These are phyloP conservation scores for Trichoderma asperellum DNA, from an alignment of 2,329 filamentous ascomycete species.

Conservation along the genomic window DNA sequence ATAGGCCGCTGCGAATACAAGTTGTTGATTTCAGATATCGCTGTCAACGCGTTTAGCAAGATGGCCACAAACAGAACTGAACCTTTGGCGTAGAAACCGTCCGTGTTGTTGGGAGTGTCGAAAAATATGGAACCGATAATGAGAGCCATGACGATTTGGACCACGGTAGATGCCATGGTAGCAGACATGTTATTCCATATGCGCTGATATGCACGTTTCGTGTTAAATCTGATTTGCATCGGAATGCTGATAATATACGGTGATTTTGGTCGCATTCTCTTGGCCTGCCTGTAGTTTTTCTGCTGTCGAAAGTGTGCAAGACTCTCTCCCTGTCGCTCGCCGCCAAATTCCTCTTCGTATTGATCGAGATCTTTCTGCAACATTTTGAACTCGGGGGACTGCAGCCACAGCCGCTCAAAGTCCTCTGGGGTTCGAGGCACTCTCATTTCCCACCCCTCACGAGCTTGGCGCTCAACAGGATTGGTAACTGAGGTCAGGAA, in stretches of 20 bases:
- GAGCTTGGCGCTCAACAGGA: slow-evolving; percentile 59
- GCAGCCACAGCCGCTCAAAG: slow-evolving; percentile 58
- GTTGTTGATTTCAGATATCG: slow-evolving; percentile 58
- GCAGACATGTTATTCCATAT: slow-evolving; percentile 57
- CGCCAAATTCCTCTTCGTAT: slow-evolving; percentile 52
- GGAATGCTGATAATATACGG: slow-evolving; percentile 60
- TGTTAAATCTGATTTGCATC: slow-evolving; percentile 59
- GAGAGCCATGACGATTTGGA: slow-evolving; percentile 59
- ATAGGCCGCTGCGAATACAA: slow-evolving; percentile 52
- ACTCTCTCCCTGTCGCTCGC: slow-evolving; percentile 45
- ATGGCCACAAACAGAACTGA: slow-evolving; percentile 64
- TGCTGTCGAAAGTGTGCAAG: slow-evolving; percentile 50
- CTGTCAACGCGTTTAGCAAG: slow-evolving; percentile 61
- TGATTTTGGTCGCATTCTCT: slow-evolving; percentile 57
- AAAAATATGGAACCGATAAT: slow-evolving; percentile 67
- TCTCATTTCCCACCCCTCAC: slow-evolving; percentile 60
- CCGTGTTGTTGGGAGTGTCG: slow-evolving; percentile 53
- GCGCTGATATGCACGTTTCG: slow-evolving; percentile 55
- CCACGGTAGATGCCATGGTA: slow-evolving; percentile 50
- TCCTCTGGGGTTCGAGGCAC: slow-evolving; percentile 72
- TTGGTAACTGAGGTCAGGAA: slow-evolving; percentile 73
- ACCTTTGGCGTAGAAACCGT: slow-evolving; percentile 58
- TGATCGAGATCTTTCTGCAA: slow-evolving; percentile 54
- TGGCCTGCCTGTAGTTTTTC: slow-evolving; percentile 56
- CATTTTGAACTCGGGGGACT: slow-evolving; percentile 49